Evolutionary conservation across 768 basidiomycete species (phyloP).

Genomic region (Lepiota venenata): DNA sequence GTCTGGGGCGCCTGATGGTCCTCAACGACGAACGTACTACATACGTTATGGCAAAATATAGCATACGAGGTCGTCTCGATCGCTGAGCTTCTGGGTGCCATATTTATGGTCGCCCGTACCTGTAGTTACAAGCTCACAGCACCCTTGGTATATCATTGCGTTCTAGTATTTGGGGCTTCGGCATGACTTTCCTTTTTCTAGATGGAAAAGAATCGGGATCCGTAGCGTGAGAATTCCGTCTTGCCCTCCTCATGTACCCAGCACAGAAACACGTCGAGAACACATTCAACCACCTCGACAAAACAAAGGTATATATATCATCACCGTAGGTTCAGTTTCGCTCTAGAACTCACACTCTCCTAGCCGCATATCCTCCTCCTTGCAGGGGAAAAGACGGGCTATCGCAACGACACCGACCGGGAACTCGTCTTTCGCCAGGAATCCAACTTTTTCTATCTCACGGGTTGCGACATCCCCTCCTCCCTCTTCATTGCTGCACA

Average conservation of each 20-base stretch:
- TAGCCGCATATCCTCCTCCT: constrained; percentile 72
- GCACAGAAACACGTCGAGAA: constrained; percentile 10
- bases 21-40: no score
- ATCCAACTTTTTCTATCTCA: constrained; percentile 87
- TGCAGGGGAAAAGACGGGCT: constrained; percentile 59
- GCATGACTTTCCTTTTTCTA: no score
- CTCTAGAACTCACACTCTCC: not conserved
- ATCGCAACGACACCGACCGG: constrained; percentile 81
- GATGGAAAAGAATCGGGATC: no score
- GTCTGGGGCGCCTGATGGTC: no score
- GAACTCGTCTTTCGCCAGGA: constrained; percentile 69
- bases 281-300: constrained; percentile 14
- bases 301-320: constrained; percentile 6
- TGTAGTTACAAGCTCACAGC: no score
- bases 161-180: no score
- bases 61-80: no score
- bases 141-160: no score
- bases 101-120: no score
- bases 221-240: no score
- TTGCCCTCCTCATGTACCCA: not conserved
- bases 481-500: constrained; percentile 64
- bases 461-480: constrained; percentile 73
- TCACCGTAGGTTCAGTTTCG: not conserved
- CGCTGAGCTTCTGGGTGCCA: no score
- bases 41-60: no score